Percentiles rank a stretch among this genome's conserved stretches.
These are phyloP conservation scores for Spencermartinsiella ligniputridi DNA, from an alignment of 1,139 yeast genomes.

Conservation along the genomic window DNA sequence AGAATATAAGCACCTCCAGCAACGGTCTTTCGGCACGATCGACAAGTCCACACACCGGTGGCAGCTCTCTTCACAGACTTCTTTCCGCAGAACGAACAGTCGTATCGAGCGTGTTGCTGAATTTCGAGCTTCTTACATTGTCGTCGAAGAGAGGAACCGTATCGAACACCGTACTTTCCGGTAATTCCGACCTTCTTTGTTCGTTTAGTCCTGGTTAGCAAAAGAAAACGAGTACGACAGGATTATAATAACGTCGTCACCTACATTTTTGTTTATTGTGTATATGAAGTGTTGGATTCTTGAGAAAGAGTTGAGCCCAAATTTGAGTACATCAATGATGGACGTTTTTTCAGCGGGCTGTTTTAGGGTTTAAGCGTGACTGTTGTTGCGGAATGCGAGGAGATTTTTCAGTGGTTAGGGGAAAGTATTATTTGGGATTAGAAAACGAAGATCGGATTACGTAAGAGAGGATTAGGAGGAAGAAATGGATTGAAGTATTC, in stretches of 20 bases:
- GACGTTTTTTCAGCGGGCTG: not conserved
- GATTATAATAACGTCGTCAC: not conserved
- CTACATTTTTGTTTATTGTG: not conserved
- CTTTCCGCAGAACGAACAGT: constrained; percentile 99
- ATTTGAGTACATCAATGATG: not conserved
- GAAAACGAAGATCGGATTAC: too few species aligned
- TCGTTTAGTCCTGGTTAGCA: constrained; percentile 81
- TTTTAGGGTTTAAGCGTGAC: not conserved
- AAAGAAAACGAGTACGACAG: not conserved
- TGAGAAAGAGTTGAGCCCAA: not conserved
- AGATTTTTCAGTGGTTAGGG: too few species aligned
- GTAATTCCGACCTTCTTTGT: constrained; percentile 99
- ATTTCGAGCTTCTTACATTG: constrained; percentile 99
- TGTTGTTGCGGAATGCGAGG: not conserved
- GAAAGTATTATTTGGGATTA: too few species aligned
- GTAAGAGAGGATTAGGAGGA: too few species aligned
- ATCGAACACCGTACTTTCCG: constrained; percentile 99
- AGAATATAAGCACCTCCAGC: constrained; percentile 99
- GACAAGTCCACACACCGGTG: constrained; percentile 98
- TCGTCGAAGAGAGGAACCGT: constrained; percentile 99
- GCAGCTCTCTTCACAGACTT: constrained; percentile 97
- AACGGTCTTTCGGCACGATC: constrained; percentile 90
- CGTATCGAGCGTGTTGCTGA: constrained; percentile 98
- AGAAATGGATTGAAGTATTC: too few species aligned
- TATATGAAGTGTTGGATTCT: not conserved